Base-by-base conservation (phyloP, 805 yeast genomes). In the Tetrapisispora fleetii region DNA sequence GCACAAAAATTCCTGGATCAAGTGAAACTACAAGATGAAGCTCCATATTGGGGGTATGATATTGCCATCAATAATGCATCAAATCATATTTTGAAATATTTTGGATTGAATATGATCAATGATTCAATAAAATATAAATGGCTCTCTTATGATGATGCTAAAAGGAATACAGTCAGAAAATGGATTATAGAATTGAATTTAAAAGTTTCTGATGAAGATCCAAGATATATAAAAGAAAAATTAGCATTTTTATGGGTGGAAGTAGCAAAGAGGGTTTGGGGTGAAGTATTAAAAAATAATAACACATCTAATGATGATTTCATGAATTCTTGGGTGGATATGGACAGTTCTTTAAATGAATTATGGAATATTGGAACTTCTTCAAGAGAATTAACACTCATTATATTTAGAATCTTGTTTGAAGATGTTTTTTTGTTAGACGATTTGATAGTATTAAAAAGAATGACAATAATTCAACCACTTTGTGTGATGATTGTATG, bases 351-450 rank as follows among this genome's bases (percentile, higher is more conserved):
- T 55, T 70, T 93, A 39, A 75, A 81, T 55, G 75, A 76, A 45
- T 68, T 93, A 53, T 93, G 98, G 98, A 73, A 76, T 49, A 70
- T 68, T 50, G 77, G 77, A 46, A 66, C 73, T 17, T 75, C 78
- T 22, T 75, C 90, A 3, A 73, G 95, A 53, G 96, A 89, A 60
- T 69, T 93, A 44, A 73, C 90, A 2, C 69, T 91, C 22, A 79
- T 85, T 43, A 84, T 93, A 6, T 77, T 87, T 54, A 73, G 96
- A 59, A 88, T 95, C 3, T 67, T 93, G 17, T 93, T 91, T 61
- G 99, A 93, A 67, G 99, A 93, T 62, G 79, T 93, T 11, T 93
- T 88, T 61, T 71, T 95, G 46, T 72, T 93, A 43, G 98, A 93
- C 55, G 99, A 93, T 62, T 84, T 96, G 22, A 78, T 88, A 19